A percentile compares a stretch with the other conserved stretches of the same genome.
phyloP scores from a whole-genome alignment of 2,329 filamentous ascomycete genomes.

The Nemania sp. region DNA sequence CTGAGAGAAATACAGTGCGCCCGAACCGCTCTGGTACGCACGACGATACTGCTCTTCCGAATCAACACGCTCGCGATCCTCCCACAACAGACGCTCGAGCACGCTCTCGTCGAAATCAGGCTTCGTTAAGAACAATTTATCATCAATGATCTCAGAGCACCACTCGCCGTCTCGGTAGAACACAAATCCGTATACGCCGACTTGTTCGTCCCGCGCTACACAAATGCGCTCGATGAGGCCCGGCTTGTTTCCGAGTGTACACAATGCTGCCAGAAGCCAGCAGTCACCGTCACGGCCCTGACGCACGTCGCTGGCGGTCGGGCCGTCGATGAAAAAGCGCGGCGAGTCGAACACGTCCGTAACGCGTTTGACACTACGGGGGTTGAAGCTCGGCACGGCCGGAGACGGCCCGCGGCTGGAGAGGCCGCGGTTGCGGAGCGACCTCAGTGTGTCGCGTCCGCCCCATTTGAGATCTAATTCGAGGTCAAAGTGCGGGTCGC shows the following conservation, averaged over 20 bases:
- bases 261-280: slow-evolving; percentile 82
- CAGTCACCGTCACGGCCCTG: slow-evolving; percentile 82
- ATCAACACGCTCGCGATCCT: slow-evolving; percentile 52
- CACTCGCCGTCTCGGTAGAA: slow-evolving; percentile 82
- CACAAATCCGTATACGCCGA: slow-evolving; percentile 85
- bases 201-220: slow-evolving; percentile 69
- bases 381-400: slow-evolving; percentile 40
- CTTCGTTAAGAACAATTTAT: slow-evolving; percentile 60
- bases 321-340: slow-evolving; percentile 76
- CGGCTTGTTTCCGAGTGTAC: slow-evolving; percentile 73
- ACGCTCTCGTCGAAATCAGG: slow-evolving; percentile 64
- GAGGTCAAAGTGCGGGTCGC: slow-evolving; percentile 84
- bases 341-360: slow-evolving; percentile 76
- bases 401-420: background rate
- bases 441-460: slow-evolving; percentile 54
- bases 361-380: slow-evolving; percentile 68
- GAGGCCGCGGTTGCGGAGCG: slow-evolving; percentile 43
- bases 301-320: slow-evolving; percentile 75
- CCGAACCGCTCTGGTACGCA: slow-evolving; percentile 67
- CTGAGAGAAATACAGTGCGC: slow-evolving; percentile 71
- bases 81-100: slow-evolving; percentile 51
- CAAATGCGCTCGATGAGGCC: slow-evolving; percentile 74
- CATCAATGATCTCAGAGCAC: slow-evolving; percentile 61
- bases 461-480: slow-evolving; percentile 71
- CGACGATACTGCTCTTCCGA: slow-evolving; percentile 63